phyloP scores from a whole-genome alignment of 2,329 filamentous ascomycete genomes.

The Aspergillus jensenii region DNA sequence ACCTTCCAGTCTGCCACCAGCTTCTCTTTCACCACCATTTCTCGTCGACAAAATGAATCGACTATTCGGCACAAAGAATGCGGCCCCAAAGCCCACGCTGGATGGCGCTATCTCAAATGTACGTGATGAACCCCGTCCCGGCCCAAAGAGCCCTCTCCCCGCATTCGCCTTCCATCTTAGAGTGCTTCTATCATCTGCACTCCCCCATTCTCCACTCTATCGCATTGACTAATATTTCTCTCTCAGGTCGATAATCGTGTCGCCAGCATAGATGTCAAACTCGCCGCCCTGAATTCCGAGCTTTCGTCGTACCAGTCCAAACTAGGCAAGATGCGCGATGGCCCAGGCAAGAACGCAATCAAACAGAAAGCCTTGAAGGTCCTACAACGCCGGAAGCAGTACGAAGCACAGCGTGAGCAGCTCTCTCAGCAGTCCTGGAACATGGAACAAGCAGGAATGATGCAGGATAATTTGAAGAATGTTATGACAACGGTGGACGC shows the following conservation, averaged over 20 bases:
- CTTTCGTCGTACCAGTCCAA: conserved; percentile 84
- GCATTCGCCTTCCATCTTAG: conserved; percentile 7
- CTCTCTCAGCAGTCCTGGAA: conserved; percentile 95
- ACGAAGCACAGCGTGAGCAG: conserved; percentile 91
- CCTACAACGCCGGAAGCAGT: conserved; percentile 87
- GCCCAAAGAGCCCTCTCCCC: conserved; percentile 8
- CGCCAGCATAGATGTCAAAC: conserved; percentile 88
- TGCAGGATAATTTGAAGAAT: conserved; percentile 98
- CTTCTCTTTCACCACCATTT: neutral
- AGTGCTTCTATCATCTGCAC: neutral
- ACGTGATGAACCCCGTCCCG: conserved; percentile 20
- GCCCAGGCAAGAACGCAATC: conserved; percentile 86
- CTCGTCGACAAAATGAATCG: conserved; percentile 74
- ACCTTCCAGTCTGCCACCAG: conserved; percentile 1
- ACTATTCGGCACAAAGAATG: conserved; percentile 85
- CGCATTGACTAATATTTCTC: neutral
- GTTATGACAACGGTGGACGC: conserved; percentile 98
- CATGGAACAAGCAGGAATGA: conserved; percentile 97
- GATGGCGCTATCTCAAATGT: conserved; percentile 80
- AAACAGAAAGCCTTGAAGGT: conserved; percentile 94
- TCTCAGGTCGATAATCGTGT: conserved; percentile 73
- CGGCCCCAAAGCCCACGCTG: conserved; percentile 86
- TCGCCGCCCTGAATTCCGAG: conserved; percentile 87
- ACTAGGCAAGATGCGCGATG: conserved; percentile 89
- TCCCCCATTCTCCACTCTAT: conserved; percentile 3